Conservation (phyloP, 805 yeast genomes). For the Kregervanrija pseudodelftensis region DNA sequence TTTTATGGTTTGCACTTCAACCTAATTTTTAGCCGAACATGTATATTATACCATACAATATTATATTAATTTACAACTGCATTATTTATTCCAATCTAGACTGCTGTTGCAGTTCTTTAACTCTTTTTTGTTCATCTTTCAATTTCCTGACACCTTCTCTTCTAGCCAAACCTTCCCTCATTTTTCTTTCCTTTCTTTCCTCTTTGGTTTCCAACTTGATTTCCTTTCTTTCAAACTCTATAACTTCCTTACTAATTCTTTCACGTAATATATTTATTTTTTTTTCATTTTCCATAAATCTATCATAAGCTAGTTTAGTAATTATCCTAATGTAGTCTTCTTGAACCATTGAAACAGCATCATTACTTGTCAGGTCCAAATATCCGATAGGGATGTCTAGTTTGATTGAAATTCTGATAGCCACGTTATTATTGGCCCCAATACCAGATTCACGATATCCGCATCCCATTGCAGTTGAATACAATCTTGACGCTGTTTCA, state of each 20-base stretch:
- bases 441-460: slow-evolving; percentile 88
- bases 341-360: slow-evolving; percentile 37
- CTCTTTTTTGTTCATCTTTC: slow-evolving; percentile 12
- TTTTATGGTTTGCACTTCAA: no score
- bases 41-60: no score
- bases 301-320: slow-evolving; percentile 48
- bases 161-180: slow-evolving; percentile 40
- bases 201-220: slow-evolving; percentile 43
- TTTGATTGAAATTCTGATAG: slow-evolving; percentile 65
- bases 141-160: slow-evolving; percentile 15
- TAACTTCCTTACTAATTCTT: slow-evolving; percentile 32
- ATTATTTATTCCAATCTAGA: no score
- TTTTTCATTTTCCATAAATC: slow-evolving; percentile 59
- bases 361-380: slow-evolving; percentile 24
- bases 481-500: slow-evolving; percentile 51
- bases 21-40: no score
- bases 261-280: slow-evolving; percentile 44
- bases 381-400: slow-evolving; percentile 75
- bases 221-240: neutral
- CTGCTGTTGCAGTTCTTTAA: neutral
- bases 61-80: no score
- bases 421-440: slow-evolving; percentile 72
- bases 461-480: slow-evolving; percentile 68
- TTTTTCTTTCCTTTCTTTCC: slow-evolving; percentile 47
- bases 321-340: slow-evolving; percentile 44